A percentile compares a stretch with the other conserved stretches of the same genome.
Conservation (phyloP, 176 grass and related monocot species). For the Juncus inflexus region DNA sequence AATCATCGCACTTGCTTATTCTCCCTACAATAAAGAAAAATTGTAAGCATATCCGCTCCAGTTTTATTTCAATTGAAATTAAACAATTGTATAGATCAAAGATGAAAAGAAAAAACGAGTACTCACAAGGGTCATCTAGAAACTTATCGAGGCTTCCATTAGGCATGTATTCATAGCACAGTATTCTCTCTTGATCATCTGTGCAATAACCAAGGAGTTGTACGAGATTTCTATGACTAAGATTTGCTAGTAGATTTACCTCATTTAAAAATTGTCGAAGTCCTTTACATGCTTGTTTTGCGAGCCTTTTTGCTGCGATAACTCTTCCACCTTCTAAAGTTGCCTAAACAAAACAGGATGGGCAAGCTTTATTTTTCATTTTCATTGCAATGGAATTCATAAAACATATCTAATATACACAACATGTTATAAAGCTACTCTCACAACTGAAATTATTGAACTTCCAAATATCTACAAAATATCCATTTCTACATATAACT, state of each 20-base stretch:
- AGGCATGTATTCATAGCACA: slow-evolving; percentile 27
- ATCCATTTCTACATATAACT: too few relatives aligned
- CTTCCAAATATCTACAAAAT: too few relatives aligned
- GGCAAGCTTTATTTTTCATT: too few relatives aligned
- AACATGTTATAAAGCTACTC: too few relatives aligned
- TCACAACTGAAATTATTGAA: too few relatives aligned
- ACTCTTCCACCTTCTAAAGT: background rate
- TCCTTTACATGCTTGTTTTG: slow-evolving; percentile 15
- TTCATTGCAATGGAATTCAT: too few relatives aligned
- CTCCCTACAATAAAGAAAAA: background rate
- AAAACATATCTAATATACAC: too few relatives aligned
- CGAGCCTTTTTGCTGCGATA: slow-evolving; percentile 15
- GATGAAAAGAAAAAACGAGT: background rate
- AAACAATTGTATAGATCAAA: background rate
- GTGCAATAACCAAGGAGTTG: slow-evolving; percentile 22
- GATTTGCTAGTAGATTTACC: slow-evolving; percentile 3
- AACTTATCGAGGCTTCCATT: slow-evolving; percentile 29
- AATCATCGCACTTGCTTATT: background rate
- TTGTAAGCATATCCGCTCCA: background rate
- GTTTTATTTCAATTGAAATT: too few relatives aligned
- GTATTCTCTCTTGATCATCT: slow-evolving; percentile 3
- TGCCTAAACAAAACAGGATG: background rate
- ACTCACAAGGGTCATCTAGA: background rate
- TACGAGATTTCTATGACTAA: slow-evolving; percentile 17
- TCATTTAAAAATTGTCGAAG: slow-evolving; percentile 11